These are phyloP conservation scores for Saccharomyces hybrid DNA, from an alignment of 1,139 yeast species.

Conservation along the genomic window DNA sequence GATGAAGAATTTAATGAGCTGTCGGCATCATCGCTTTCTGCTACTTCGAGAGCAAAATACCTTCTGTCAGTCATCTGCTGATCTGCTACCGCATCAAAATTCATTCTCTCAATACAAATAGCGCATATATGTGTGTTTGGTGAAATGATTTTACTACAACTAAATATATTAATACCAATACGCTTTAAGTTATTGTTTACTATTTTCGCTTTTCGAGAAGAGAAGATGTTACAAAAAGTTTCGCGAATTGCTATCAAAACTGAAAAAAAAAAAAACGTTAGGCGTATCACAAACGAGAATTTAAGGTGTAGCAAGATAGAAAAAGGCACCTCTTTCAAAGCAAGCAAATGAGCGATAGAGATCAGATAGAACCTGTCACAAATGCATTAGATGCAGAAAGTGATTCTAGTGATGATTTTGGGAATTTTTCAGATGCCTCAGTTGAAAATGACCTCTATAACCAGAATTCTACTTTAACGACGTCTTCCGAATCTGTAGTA, in stretches of 20 bases:
- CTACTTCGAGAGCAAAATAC: neutral
- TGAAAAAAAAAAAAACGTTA: neutral
- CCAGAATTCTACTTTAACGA: neutral
- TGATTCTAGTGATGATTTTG: conserved; percentile 23
- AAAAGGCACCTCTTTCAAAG: neutral
- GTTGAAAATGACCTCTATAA: conserved; percentile 11
- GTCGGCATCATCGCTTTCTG: neutral
- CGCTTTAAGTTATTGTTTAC: neutral
- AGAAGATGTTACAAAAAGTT: neutral
- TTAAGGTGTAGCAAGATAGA: neutral
- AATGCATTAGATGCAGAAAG: conserved; percentile 9
- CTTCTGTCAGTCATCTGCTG: neutral
- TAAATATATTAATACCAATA: neutral
- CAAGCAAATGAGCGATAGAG: neutral
- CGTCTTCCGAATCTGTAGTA: conserved; percentile 2
- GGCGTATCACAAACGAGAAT: neutral
- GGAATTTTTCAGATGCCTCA: conserved; percentile 30
- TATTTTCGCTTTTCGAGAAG: neutral
- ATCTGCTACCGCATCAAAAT: neutral
- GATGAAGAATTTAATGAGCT: neutral
- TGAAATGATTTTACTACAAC: neutral
- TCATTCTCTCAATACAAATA: neutral
- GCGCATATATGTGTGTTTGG: neutral
- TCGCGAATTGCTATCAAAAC: neutral
- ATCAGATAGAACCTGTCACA: neutral